phyloP scores from a whole-genome alignment of 2,329 filamentous ascomycete species.

The Zelopaecilomyces penicillatus region DNA sequence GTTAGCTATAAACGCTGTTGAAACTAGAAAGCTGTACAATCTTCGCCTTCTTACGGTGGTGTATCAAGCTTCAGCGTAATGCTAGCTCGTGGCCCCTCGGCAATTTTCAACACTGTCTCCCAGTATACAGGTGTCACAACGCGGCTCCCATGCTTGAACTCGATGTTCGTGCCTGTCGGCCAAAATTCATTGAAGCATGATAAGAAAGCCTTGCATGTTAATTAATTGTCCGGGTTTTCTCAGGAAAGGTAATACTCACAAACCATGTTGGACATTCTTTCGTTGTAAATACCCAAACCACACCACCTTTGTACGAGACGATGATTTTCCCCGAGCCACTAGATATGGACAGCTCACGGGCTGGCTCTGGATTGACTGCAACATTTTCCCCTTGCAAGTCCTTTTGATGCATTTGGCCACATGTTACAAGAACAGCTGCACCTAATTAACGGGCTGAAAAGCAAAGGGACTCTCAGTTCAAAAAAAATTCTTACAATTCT shows the following conservation, averaged over 20 bases:
- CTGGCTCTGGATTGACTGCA: slow-evolving; percentile 21
- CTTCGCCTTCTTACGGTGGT: slow-evolving; percentile 6
- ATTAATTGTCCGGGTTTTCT: background rate
- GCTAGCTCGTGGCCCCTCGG: slow-evolving; percentile 12
- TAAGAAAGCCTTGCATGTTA: slow-evolving; percentile 26
- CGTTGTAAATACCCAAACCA: slow-evolving; percentile 30
- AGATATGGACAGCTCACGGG: slow-evolving; percentile 11
- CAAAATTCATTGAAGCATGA: slow-evolving; percentile 36
- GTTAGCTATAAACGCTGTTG: background rate
- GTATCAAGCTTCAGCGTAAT: slow-evolving; percentile 18
- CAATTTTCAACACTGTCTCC: slow-evolving; percentile 22
- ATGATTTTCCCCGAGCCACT: slow-evolving; percentile 19
- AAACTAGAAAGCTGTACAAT: background rate
- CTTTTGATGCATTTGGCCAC: slow-evolving; percentile 26
- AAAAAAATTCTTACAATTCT: slow-evolving; percentile 27
- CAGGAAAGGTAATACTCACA: slow-evolving; percentile 21
- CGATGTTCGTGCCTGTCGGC: slow-evolving; percentile 22
- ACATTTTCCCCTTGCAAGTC: slow-evolving; percentile 26
- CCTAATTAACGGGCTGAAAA: background rate
- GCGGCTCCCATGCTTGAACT: slow-evolving; percentile 27
- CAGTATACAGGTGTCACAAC: slow-evolving; percentile 19
- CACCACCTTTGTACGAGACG: slow-evolving; percentile 24
- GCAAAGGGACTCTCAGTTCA: background rate
- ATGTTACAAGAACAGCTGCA: slow-evolving; percentile 33
- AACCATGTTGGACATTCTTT: slow-evolving; percentile 37